These are phyloP conservation scores for Moesziomyces sp. DNA, from an alignment of 1,284 basidiomycete genomes.

Conservation along the genomic window DNA sequence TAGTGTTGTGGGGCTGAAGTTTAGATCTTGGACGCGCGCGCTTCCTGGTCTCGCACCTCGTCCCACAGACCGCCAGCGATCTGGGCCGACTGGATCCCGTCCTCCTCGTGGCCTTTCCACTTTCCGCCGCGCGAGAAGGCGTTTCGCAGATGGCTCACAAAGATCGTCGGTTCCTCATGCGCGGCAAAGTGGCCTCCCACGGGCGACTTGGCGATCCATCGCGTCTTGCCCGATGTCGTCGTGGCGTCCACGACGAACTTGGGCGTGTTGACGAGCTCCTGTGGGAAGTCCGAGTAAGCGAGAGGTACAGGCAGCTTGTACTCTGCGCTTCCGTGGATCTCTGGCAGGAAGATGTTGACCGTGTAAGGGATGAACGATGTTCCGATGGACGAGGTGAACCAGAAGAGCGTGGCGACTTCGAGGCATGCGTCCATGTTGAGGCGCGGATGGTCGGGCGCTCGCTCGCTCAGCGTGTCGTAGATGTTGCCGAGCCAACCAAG, in stretches of 20 bases:
- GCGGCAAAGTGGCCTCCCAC: slow-evolving; percentile 59
- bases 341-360: slow-evolving; percentile 46
- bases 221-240: slow-evolving; percentile 33
- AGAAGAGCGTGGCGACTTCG: slow-evolving; percentile 44
- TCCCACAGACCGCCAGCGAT: slow-evolving; percentile 52
- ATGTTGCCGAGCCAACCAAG: slow-evolving; percentile 56
- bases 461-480: slow-evolving; percentile 31
- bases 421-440: slow-evolving; percentile 45
- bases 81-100: slow-evolving; percentile 23
- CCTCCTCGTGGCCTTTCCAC: slow-evolving; percentile 28
- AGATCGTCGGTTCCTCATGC: slow-evolving; percentile 52
- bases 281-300: slow-evolving; percentile 52
- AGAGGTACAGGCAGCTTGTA: slow-evolving; percentile 44
- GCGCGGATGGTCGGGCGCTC: slow-evolving; percentile 22
- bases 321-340: slow-evolving; percentile 34
- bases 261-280: slow-evolving; percentile 52
- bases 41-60: slow-evolving; percentile 34
- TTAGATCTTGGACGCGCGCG: slow-evolving; percentile 40
- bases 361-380: slow-evolving; percentile 58
- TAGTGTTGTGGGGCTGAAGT: too few species aligned
- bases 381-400: slow-evolving; percentile 50
- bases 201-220: slow-evolving; percentile 43
- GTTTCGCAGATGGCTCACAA: slow-evolving; percentile 50
- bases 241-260: slow-evolving; percentile 42
- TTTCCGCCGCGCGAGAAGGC: slow-evolving; percentile 45